Evolutionary conservation across 768 basidiomycete genomes (phyloP).

Genomic region (Chalciporus sphaerocephalus): DNA sequence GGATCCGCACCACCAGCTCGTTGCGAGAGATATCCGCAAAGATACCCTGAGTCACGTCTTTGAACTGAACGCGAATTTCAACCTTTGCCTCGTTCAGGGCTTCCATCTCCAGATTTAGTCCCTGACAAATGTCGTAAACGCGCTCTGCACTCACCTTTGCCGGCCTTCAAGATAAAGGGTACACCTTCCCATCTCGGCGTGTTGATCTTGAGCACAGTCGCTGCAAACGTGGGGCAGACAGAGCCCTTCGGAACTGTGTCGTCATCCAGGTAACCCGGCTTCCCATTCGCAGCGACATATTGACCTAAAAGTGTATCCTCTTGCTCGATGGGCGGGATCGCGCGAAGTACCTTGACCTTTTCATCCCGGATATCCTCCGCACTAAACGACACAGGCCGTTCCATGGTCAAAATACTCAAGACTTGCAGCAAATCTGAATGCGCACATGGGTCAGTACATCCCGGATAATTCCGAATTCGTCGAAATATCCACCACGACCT

Average conservation of each 20-base stretch:
- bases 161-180: constrained; percentile 96
- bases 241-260: constrained; percentile 91
- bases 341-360: constrained; percentile 97
- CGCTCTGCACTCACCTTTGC: constrained; percentile 66
- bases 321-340: constrained; percentile 75
- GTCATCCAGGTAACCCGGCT: constrained; percentile 99
- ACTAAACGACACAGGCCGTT: constrained; percentile 94
- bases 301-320: constrained; percentile 89
- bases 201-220: constrained; percentile 84
- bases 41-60: constrained; percentile 94
- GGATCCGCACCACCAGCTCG: constrained; percentile 96
- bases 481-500: constrained; percentile 99
- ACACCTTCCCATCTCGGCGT: constrained; percentile 99
- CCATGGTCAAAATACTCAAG: constrained; percentile 93
- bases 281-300: constrained; percentile 82
- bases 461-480: constrained; percentile 98
- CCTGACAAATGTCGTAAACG: constrained; percentile 11
- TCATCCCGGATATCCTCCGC: constrained; percentile 98
- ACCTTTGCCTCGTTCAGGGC: constrained; percentile 98
- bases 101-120: constrained; percentile 29
- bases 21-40: constrained; percentile 96
- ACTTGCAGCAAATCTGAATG: constrained; percentile 86
- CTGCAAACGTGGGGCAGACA: constrained; percentile 91
- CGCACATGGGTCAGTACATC: constrained; percentile 51
- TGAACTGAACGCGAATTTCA: constrained; percentile 96